These are phyloP conservation scores for Dendrocalamus latiflorus DNA, from an alignment of 202 grass and related monocot species.

Conservation along the genomic window DNA sequence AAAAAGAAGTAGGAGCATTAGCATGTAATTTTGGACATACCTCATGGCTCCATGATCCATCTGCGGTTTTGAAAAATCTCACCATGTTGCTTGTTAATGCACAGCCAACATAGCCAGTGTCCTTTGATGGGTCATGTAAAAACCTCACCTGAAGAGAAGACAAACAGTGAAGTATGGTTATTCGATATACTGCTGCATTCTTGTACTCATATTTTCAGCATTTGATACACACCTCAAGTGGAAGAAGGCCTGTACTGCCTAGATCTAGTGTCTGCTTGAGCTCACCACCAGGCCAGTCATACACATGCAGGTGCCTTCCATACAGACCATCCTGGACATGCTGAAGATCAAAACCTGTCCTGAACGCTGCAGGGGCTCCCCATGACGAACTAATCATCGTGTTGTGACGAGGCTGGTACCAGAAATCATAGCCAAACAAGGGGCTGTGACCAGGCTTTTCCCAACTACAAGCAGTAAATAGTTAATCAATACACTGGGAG, in stretches of 20 bases:
- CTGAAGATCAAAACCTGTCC: constrained; percentile 70
- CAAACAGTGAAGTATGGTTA: not conserved
- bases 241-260: constrained; percentile 62
- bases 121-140: constrained; percentile 92
- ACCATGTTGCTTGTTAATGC: constrained; percentile 93
- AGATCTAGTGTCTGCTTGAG: constrained; percentile 81
- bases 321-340: constrained; percentile 89
- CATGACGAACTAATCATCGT: constrained; percentile 98
- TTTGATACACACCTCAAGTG: constrained; percentile 55
- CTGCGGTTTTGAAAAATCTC: constrained; percentile 73
- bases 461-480: constrained; percentile 52
- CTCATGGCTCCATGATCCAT: constrained; percentile 89
- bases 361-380: constrained; percentile 74
- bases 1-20: not conserved
- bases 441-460: constrained; percentile 82
- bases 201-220: not conserved
- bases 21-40: constrained; percentile 32
- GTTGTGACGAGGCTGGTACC: constrained; percentile 91
- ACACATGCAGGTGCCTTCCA: constrained; percentile 74
- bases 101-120: constrained; percentile 81
- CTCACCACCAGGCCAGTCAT: constrained; percentile 88
- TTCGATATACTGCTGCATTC: not conserved
- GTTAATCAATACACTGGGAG: not conserved
- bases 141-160: constrained; percentile 68
- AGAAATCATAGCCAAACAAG: constrained; percentile 88